Percentiles rank a stretch among this genome's conserved stretches.
Conservation (phyloP, 257 asterid genomes). For the Parsonsia alboflavescens region DNA sequence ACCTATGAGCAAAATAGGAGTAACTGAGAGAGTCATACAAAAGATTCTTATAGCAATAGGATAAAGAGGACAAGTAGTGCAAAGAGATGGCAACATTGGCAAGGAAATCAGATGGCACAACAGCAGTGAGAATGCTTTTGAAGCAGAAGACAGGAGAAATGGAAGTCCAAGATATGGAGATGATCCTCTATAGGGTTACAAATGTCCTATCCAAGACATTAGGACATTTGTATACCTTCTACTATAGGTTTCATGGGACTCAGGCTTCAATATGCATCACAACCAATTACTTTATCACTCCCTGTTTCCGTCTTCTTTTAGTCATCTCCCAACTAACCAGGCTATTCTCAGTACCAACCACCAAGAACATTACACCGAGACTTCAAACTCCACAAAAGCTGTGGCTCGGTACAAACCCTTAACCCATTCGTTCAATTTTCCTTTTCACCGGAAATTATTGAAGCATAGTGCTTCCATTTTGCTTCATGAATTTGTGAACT, state of each 20-base stretch:
- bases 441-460: background rate
- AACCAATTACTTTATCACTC: background rate
- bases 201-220: background rate
- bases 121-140: background rate
- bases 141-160: background rate
- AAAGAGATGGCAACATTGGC: background rate
- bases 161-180: background rate
- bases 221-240: background rate
- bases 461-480: background rate
- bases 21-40: no score
- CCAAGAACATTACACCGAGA: background rate
- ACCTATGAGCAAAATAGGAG: background rate
- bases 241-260: background rate
- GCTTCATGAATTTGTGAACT: background rate
- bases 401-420: background rate
- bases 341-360: background rate
- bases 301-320: background rate
- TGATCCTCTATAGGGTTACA: background rate
- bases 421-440: background rate
- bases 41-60: background rate
- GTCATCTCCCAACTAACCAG: background rate
- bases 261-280: background rate
- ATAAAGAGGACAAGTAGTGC: background rate
- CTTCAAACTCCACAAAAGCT: background rate
- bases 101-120: background rate